Evolutionary conservation across 176 grass and related monocot genomes (phyloP), one percentile per base, ranked within the genome.

Genomic region (Juncus effusus): DNA sequence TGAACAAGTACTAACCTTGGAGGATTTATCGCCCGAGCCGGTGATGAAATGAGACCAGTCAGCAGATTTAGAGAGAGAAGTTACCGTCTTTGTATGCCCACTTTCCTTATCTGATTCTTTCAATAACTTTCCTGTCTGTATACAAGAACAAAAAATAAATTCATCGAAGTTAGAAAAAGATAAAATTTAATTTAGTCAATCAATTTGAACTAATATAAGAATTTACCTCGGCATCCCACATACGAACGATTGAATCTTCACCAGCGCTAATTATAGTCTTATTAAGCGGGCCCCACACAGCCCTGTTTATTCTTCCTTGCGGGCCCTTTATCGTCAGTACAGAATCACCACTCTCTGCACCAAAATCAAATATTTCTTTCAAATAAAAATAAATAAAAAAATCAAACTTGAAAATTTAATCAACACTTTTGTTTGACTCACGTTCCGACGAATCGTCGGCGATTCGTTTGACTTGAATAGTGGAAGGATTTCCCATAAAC

Each of bases 281-380:
- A 75, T 97, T 97, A 1, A 86, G 60, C 13, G 94, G 88, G 4
- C 93, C 88, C 93, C 93, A 97, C 2, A 89, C 85, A 39, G 85
- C 93, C 63, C 93, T 92, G 74, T 89, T 97, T 54, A 97, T 92
- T 77, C 94, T 88, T 14, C 94, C 94, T 50, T 77, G 79, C 56
- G 84, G 84, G 13, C 94, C 94, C 13, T 76, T 82, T 67, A 97
- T 92, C 3, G 82, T 80, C 4, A 97, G 73, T 35, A 81, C 64
- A 0, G 88, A 92, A 35, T 89, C 85, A 38, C 76, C 84, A 52
- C 75, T 86, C 64, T 97, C 93, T 97, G 82, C 70, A 91, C 56
- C 40, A 83, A 54, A 4, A 62, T 59, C 35, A 5, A 56, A 63
- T 13, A 62, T 39, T 10, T 39, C 36, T 38, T 40, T 13, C 4